Evolutionary conservation across 129 eudicot genomes (phyloP).

Genomic region (Artemisia tridentata): DNA sequence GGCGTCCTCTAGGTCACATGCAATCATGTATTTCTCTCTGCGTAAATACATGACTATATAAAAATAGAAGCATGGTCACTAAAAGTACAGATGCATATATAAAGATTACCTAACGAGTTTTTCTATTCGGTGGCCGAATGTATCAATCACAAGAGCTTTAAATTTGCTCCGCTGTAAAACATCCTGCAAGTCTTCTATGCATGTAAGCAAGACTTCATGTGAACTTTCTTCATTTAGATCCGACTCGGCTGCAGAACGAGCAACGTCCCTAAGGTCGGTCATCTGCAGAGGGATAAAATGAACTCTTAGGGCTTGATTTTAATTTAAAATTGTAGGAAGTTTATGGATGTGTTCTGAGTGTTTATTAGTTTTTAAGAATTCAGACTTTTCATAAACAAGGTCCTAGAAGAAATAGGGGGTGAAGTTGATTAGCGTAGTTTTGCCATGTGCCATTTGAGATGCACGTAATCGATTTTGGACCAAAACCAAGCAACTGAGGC

Average conservation of each 20-base stretch:
- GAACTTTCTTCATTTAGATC: conserved; percentile 68
- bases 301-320: conserved; percentile 5
- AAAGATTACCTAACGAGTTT: conserved; percentile 62
- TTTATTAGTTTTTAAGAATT: not conserved
- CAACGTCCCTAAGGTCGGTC: conserved; percentile 69
- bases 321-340: too few relatives aligned
- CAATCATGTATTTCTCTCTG: conserved; percentile 78
- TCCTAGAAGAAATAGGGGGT: too few relatives aligned
- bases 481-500: too few relatives aligned
- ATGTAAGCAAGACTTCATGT: conserved; percentile 60
- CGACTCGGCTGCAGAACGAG: conserved; percentile 57
- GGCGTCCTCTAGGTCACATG: conserved; percentile 58
- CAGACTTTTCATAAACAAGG: not conserved
- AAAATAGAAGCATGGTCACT: conserved; percentile 8
- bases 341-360: not conserved
- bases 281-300: conserved; percentile 46
- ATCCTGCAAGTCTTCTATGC: conserved; percentile 75
- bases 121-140: conserved; percentile 79
- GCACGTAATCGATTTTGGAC: too few relatives aligned
- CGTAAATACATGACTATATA: conserved; percentile 21
- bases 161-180: conserved; percentile 54
- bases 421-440: too few relatives aligned
- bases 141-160: conserved; percentile 78
- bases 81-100: not conserved
- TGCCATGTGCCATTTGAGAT: too few relatives aligned